Evolutionary conservation across 2,329 filamentous ascomycete species (phyloP).

Genomic region (Fragosphaeria purpurea): DNA sequence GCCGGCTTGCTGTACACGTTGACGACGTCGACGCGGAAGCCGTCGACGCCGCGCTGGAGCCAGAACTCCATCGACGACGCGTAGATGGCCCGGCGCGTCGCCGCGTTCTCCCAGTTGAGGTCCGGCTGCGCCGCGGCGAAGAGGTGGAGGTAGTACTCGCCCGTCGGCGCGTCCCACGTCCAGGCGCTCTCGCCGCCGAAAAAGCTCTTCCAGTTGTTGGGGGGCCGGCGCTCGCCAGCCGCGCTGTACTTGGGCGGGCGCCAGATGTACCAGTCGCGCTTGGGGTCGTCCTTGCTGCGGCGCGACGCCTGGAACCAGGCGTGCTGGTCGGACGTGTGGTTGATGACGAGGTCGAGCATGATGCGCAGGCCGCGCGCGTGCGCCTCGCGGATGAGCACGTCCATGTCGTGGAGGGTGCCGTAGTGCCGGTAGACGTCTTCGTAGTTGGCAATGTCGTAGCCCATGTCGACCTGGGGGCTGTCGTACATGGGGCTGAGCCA

Average conservation of each 20-base stretch:
- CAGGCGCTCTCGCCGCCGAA: conserved; percentile 52
- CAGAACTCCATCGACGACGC: conserved; percentile 65
- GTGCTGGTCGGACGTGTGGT: conserved; percentile 64
- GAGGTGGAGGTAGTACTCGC: conserved; percentile 67
- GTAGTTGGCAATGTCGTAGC: conserved; percentile 57
- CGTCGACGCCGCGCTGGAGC: conserved; percentile 61
- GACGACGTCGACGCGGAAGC: conserved; percentile 65
- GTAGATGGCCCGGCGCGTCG: conserved; percentile 58
- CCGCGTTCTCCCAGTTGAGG: conserved; percentile 69
- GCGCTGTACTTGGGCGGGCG: conserved; percentile 23
- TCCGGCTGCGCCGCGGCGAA: conserved; percentile 58
- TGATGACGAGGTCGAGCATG: conserved; percentile 66
- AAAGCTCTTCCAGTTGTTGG: conserved; percentile 38
- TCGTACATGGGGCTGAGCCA: conserved; percentile 44
- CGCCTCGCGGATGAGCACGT: conserved; percentile 47
- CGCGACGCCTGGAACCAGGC: conserved; percentile 59
- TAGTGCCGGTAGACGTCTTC: conserved; percentile 42
- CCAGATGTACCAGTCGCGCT: conserved; percentile 43
- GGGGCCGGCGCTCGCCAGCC: background rate
- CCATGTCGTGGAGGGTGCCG: conserved; percentile 54
- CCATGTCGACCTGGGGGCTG: conserved; percentile 43
- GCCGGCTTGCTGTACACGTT: conserved; percentile 59
- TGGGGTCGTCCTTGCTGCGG: conserved; percentile 48
- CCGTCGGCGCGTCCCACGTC: conserved; percentile 59
- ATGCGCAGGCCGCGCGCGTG: conserved; percentile 57